Evolutionary conservation across 2,329 filamentous ascomycete genomes (phyloP).

Genomic region (Saccharata proteae): DNA sequence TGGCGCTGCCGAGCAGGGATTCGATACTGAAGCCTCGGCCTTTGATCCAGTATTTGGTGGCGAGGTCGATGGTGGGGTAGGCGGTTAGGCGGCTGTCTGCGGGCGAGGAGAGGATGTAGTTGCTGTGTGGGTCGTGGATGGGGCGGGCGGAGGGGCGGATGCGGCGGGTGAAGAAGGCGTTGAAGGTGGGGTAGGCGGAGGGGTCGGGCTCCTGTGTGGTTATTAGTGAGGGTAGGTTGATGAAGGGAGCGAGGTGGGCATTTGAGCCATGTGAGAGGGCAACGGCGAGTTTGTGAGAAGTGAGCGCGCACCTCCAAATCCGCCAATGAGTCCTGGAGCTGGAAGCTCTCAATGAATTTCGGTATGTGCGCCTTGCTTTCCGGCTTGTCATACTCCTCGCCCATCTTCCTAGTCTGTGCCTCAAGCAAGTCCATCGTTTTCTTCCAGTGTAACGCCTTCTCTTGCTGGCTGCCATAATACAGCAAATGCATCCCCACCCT

Average conservation of each 20-base stretch:
- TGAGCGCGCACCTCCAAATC: constrained; percentile 25
- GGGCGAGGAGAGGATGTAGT: constrained; percentile 18
- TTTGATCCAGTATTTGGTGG: constrained; percentile 33
- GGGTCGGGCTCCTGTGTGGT: constrained; percentile 18
- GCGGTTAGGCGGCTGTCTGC: constrained; percentile 30
- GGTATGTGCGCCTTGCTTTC: constrained; percentile 24
- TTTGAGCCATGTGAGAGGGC: background rate
- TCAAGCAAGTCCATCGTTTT: constrained; percentile 21
- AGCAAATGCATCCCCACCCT: constrained; percentile 32
- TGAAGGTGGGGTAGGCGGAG: constrained; percentile 28
- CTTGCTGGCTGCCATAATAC: constrained; percentile 30
- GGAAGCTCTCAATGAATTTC: constrained; percentile 30
- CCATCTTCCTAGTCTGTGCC: constrained; percentile 29
- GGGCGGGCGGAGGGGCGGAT: constrained; percentile 25
- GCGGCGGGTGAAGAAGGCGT: constrained; percentile 31
- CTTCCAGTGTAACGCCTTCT: constrained; percentile 25
- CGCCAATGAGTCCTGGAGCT: constrained; percentile 18
- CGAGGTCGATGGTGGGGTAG: constrained; percentile 25
- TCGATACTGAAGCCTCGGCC: constrained; percentile 27
- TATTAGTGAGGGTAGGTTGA: too few species aligned
- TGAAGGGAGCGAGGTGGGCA: too few species aligned
- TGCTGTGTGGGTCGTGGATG: constrained; percentile 23
- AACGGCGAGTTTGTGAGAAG: too few species aligned
- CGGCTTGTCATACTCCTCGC: constrained; percentile 27
- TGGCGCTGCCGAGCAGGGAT: constrained; percentile 16